phyloP scores from a whole-genome alignment of 2,329 filamentous ascomycete species.

The Purpureocillium takamizusanense region DNA sequence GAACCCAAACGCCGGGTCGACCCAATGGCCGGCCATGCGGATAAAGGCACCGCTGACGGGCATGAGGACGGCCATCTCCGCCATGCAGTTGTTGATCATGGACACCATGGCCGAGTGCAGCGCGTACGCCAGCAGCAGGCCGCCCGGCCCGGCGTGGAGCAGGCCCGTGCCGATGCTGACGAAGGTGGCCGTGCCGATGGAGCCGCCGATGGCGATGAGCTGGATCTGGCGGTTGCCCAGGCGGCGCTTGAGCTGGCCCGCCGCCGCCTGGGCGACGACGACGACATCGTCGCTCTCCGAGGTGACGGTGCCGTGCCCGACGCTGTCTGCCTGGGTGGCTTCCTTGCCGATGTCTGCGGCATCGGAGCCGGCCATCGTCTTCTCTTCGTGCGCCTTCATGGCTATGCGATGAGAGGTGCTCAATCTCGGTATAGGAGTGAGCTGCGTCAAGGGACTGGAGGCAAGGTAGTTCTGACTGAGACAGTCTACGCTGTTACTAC shows the following conservation, averaged over 20 bases:
- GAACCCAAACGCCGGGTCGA: constrained; percentile 54
- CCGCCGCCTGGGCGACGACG: constrained; percentile 4
- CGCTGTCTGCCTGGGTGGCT: too few relatives aligned
- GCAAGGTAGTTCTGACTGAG: too few relatives aligned
- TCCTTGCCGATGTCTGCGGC: too few relatives aligned
- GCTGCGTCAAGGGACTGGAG: too few relatives aligned
- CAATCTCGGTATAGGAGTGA: too few relatives aligned
- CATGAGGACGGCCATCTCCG: constrained; percentile 54
- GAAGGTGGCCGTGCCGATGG: constrained; percentile 48
- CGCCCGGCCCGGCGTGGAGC: constrained; percentile 30
- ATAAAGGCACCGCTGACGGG: constrained; percentile 56
- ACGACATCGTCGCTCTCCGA: constrained; percentile 11
- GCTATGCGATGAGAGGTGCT: too few relatives aligned
- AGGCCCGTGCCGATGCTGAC: constrained; percentile 50
- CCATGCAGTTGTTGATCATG: constrained; percentile 54
- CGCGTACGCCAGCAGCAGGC: constrained; percentile 48
- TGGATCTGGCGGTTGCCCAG: constrained; percentile 46
- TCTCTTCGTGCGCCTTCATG: too few relatives aligned
- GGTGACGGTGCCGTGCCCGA: constrained; percentile 4
- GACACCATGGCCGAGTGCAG: constrained; percentile 45
- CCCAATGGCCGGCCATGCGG: constrained; percentile 54
- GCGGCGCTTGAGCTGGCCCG: constrained; percentile 29
- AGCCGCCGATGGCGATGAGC: constrained; percentile 47
- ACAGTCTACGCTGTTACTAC: too few relatives aligned
- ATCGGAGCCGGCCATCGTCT: too few relatives aligned